Evolutionary conservation across 345 rosid genomes (phyloP), one percentile per base, ranked within the genome.

Genomic region (Populus tremula): DNA sequence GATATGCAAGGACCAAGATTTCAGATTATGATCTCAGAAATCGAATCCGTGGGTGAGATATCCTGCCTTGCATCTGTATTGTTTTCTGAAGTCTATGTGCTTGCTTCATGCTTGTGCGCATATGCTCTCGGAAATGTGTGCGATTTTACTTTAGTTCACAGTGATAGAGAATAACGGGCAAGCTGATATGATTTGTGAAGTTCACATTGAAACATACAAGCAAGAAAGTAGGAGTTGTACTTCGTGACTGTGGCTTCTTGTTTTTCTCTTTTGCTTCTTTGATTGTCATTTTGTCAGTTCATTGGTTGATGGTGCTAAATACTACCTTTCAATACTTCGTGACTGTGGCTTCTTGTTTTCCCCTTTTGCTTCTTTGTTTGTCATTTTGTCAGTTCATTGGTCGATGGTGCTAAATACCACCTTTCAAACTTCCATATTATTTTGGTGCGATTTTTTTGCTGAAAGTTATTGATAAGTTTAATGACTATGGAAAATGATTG

Each of bases 1-100:
- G 98, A 53, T 94, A 94, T 87, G 97, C 98, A 35, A 90, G 98
- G 88, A 91, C 91, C 70, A 90, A 90, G 85, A 92, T 94, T 79
- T 84, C 97, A 17, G 97, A 90, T 81, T 85, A 90, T 36, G 94
- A 91, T 5, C 85, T 92, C 64, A 88, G 93, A 85, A 79, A 80
- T 77, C 88, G 95, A 79, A 85, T 96, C 65, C 83, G 88, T 17
- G 93, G 97, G 98, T 93, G 82, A 88, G 85, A 70, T 63, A 17
- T 53, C 39, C 17, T 38, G 45, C n/a, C 21, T 35, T 76, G 23
- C 59, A 59, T 69, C 27, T 23, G n/a, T 43, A 47, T n/a, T 8
- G 35, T 38, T 33, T 33, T 33, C 4, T 33, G 36, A 33, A 33
- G 36, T 33, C 36, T 33, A 33, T 4, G 50, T 76, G 20, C 56